These are phyloP conservation scores for Apiospora arundinis DNA, from an alignment of 2,329 filamentous ascomycete species.

Conservation along the genomic window DNA sequence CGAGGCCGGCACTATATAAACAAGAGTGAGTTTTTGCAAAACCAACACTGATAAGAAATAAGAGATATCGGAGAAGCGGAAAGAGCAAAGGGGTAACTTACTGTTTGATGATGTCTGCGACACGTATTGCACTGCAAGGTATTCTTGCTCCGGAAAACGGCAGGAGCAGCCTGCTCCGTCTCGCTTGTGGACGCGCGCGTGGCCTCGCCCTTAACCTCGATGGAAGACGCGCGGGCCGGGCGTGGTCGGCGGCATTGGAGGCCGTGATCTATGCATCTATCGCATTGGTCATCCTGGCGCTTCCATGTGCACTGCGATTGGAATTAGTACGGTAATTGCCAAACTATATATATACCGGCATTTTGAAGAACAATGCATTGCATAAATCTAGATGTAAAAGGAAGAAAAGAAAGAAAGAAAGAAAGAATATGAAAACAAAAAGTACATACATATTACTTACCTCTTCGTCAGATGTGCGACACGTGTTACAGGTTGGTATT, in stretches of 20 bases:
- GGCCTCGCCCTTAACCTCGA: background rate
- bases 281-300: background rate
- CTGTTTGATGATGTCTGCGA: conserved; percentile 10
- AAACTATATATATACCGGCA: background rate
- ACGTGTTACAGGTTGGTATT: background rate
- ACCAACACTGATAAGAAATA: too few species aligned
- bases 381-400: background rate
- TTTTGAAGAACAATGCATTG: background rate
- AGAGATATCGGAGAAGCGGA: too few species aligned
- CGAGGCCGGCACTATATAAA: conserved; percentile 23
- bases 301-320: background rate
- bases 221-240: background rate
- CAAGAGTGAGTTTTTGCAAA: background rate
- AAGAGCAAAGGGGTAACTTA: background rate
- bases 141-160: background rate
- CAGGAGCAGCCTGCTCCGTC: background rate
- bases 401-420: background rate
- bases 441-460: too few species aligned
- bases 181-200: background rate
- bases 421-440: too few species aligned
- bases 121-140: conserved; percentile 1
- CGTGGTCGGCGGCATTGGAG: conserved; percentile 1
- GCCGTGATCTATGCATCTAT: conserved; percentile 5
- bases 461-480: background rate
- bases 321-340: background rate